phyloP scores from a whole-genome alignment of 805 yeast species.

The Ascoidea tarda region DNA sequence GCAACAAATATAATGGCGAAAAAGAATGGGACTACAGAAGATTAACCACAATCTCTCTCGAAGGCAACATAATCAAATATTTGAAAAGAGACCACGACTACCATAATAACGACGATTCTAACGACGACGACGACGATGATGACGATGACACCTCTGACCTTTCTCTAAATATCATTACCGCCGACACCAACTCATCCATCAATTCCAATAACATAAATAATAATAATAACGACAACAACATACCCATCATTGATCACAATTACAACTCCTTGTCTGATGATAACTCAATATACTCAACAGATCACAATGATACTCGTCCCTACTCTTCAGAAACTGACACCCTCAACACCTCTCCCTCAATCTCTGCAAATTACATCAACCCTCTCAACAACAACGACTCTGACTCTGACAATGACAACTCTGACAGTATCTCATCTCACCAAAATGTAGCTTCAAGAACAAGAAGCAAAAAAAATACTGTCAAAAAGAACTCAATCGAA shows the following conservation, averaged over 20 bases:
- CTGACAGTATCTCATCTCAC: not conserved
- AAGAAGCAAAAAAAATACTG: constrained; percentile 21
- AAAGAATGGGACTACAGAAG: constrained; percentile 88
- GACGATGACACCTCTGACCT: not conserved
- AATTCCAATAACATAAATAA: not conserved
- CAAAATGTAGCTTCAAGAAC: constrained; percentile 3
- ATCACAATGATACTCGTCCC: not conserved
- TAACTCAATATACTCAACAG: constrained; percentile 10
- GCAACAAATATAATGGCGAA: constrained; percentile 70
- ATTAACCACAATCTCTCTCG: constrained; percentile 73
- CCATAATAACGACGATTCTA: not conserved
- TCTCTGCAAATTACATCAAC: not conserved
- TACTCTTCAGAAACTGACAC: constrained; percentile 1
- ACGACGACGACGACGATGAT: not conserved
- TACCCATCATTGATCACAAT: not conserved
- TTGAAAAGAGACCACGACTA: constrained; percentile 5
- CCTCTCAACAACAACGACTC: not conserved
- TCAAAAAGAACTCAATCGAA: constrained; percentile 20
- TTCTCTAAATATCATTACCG: not conserved
- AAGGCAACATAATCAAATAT: constrained; percentile 49
- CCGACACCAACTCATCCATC: too few relatives aligned
- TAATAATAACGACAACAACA: not conserved
- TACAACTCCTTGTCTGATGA: not conserved
- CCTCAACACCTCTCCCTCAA: constrained; percentile 1
- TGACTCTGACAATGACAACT: not conserved